Evolutionary conservation across 352 stramenopile species (phyloP), one percentile per base, ranked within the genome.

Genomic region (Globisporangium orthogonon): DNA sequence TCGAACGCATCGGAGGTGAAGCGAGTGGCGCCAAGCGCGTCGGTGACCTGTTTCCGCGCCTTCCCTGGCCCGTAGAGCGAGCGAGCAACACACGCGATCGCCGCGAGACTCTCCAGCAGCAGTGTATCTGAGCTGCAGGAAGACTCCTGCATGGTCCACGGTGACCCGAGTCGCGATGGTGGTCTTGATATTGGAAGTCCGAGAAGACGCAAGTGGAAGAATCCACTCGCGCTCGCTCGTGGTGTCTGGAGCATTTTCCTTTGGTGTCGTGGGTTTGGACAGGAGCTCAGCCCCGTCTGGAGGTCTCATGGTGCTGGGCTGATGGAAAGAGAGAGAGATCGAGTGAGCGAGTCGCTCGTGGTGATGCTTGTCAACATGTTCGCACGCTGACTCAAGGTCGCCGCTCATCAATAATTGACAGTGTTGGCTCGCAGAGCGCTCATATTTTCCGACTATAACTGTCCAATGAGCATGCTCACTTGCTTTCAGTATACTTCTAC

Each of bases 1-100:
- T 49, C 46, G 31, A 47, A 61, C 45, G 58, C 45, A 45, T 64
- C 52, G 2, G 52, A 61, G n/a, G 58, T 60, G 58, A 64, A 64
- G 28, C n/a, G 44, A 6, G 52, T 52, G 11, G 41, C 46, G 6
- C 52, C 52, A 28, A 50, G n/a, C 14, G 17, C 51, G 18, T 64
- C 58, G 15, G 56, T 52, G 30, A 62, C 17, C 23, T 62, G 56
- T 37, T 62, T 62, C 48, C 56, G 56, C 15, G 56, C 56, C 23
- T 56, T 62, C 29, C 50, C 50, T 6, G 56, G 56, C 28, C 56
- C 56, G 17, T 62, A 62, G 10, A 62, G 30, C 28, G 56, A 57
- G 10, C 14, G 45, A 9, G 50, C 50, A 15, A 53, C 43, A 40
- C 41, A 33, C n/a, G 56, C n/a, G 50, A 62, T 47, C 49, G 49